Base-by-base conservation (phyloP, 73 alveolate species). In the Stentor roeselii region DNA sequence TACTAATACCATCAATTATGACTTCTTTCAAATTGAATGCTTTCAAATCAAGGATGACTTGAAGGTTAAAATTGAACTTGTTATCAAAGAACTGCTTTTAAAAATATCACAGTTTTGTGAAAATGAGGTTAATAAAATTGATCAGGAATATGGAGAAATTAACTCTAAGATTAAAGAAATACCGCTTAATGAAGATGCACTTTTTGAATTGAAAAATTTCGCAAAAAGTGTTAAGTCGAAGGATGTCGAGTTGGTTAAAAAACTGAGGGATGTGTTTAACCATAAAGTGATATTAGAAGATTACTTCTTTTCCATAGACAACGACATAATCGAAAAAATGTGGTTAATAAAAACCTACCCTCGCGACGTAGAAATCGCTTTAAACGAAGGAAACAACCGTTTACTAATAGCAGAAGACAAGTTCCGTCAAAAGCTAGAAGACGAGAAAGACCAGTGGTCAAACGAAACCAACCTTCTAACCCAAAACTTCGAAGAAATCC, bases 111-210 rank as follows among this genome's bases (percentile, higher is more conserved):
- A 89, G 27, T 88, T 75, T 61, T 91, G 96, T 41, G 82, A 41
- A 38, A 78, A 85, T 67, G 67, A 93, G 3, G 90, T 91, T 34
- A 86, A 85, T 39, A 84, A 85, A 11, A 84, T 91, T 30, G 21
- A 59, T 35, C 50, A 75, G 34, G 83, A 86, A 60, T 91, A 88
- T 75, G 83, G 75, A 3, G 82, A 75, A 15, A 91, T 86, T 91
- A 39, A 74, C 36, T 75, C 84, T 61, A 39, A 80, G 60, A 85
- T 91, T 74, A 77, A 34, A 74, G 39, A 58, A 27, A 90, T 82
- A n/a, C 96, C 96, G 3, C 82, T 67, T 15, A 86, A 91, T 82
- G 96, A 91, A 59, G 82, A 77, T 30, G 93, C 84, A 36, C 89
- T 91, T 60, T 91, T 91, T 0, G 93, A 85, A 27, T 75, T 89